Evolutionary conservation across 1,284 basidiomycete genomes (phyloP).

Genomic region (Leucoagaricus sp.): DNA sequence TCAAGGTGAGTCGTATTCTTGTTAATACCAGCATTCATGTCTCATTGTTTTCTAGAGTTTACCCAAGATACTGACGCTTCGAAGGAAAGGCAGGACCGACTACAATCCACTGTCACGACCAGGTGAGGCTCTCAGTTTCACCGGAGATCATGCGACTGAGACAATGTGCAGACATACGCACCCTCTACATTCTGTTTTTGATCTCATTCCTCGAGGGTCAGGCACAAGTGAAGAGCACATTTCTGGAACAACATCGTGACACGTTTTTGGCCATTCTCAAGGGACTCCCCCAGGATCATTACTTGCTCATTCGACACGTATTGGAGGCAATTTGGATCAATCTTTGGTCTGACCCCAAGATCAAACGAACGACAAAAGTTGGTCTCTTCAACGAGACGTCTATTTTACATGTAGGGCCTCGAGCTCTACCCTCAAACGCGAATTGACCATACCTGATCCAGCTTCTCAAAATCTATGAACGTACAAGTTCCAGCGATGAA

Average conservation of each 20-base stretch:
- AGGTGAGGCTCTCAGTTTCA: conserved; percentile 39
- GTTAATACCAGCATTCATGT: background rate
- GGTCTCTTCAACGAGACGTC: conserved; percentile 65
- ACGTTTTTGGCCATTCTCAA: conserved; percentile 67
- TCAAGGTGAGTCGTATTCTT: conserved; percentile 50
- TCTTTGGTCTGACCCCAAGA: conserved; percentile 68
- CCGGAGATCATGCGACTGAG: conserved; percentile 1
- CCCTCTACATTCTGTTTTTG: conserved; percentile 66
- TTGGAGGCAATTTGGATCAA: conserved; percentile 70
- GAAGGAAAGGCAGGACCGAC: conserved; percentile 53
- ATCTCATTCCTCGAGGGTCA: conserved; percentile 63
- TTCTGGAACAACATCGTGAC: conserved; percentile 69
- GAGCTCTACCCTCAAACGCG: background rate
- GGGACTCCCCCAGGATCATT: conserved; percentile 63
- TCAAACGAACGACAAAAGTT: conserved; percentile 70
- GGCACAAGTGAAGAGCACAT: conserved; percentile 54
- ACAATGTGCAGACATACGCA: conserved; percentile 63
- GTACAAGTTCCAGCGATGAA: conserved; percentile 49
- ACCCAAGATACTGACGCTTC: conserved; percentile 68
- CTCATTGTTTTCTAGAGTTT: conserved; percentile 46
- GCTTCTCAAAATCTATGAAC: conserved; percentile 73
- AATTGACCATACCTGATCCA: conserved; percentile 24
- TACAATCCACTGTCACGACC: conserved; percentile 51
- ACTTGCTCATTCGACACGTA: conserved; percentile 53
- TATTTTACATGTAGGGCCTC: conserved; percentile 54